phyloP scores from a whole-genome alignment of 2,329 filamentous ascomycete species.

The Fusarium abutilonis region DNA sequence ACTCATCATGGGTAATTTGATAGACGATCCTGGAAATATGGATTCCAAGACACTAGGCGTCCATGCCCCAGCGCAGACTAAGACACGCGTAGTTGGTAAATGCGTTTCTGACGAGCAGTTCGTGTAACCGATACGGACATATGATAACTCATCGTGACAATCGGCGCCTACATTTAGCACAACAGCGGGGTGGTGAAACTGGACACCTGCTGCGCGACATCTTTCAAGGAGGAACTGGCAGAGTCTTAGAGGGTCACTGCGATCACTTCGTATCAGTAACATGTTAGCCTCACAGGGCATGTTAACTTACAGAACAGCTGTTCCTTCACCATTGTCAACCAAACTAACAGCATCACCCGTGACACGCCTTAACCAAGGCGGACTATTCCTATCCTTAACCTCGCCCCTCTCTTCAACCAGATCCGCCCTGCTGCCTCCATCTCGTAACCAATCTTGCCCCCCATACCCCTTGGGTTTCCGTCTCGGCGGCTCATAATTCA shows the following conservation, averaged over 20 bases:
- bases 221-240: constrained; percentile 71
- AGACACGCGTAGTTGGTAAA: constrained; percentile 70
- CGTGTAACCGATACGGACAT: constrained; percentile 60
- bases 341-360: constrained; percentile 67
- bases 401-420: constrained; percentile 55
- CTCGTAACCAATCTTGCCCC: constrained; percentile 72
- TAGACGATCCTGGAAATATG: constrained; percentile 68
- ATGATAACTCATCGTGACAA: constrained; percentile 59
- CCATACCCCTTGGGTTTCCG: constrained; percentile 50
- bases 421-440: constrained; percentile 69
- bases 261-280: constrained; percentile 2
- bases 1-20: constrained; percentile 60
- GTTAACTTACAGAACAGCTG: constrained; percentile 69
- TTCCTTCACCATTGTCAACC: constrained; percentile 68
- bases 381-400: constrained; percentile 47
- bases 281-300: neutral
- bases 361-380: constrained; percentile 50
- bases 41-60: constrained; percentile 70
- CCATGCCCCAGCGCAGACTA: constrained; percentile 78
- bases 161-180: constrained; percentile 64
- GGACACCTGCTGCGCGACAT: constrained; percentile 68
- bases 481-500: constrained; percentile 59
- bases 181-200: constrained; percentile 71
- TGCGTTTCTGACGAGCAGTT: constrained; percentile 57
- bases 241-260: constrained; percentile 71